A percentile compares a stretch with the other conserved stretches of the same genome.
These are phyloP conservation scores for Blattamonas nauphoetae DNA, from an alignment of 78 protist genomes.

Conservation along the genomic window DNA sequence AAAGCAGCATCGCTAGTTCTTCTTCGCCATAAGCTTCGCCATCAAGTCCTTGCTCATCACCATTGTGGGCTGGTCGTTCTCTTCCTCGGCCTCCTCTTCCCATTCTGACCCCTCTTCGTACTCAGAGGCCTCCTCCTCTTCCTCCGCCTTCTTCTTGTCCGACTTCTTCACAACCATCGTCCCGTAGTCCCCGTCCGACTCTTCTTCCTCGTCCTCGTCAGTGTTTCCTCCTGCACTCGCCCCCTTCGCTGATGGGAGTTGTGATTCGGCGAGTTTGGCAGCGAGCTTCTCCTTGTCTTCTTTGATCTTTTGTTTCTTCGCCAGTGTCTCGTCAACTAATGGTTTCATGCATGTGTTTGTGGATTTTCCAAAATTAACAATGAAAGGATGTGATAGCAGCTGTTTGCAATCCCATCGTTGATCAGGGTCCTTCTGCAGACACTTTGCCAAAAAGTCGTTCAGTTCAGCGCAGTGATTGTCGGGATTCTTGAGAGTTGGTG, in stretches of 20 bases:
- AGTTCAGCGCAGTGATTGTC: slow-evolving; percentile 44
- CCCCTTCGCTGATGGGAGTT: neutral
- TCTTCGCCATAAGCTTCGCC: too few species aligned
- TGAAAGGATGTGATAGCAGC: neutral
- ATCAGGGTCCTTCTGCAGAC: slow-evolving; percentile 58
- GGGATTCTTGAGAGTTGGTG: slow-evolving; percentile 50
- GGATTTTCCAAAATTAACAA: neutral
- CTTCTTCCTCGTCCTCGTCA: neutral
- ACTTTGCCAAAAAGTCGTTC: slow-evolving; percentile 38
- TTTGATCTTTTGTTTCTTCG: neutral
- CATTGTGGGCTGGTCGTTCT: neutral
- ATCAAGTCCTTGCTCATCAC: slow-evolving; percentile 18
- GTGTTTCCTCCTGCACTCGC: neutral
- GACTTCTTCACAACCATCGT: neutral
- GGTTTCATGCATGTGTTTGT: slow-evolving; percentile 48
- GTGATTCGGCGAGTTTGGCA: neutral
- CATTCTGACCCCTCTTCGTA: too few species aligned
- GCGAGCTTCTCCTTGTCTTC: neutral
- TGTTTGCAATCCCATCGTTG: neutral
- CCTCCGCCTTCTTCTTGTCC: neutral
- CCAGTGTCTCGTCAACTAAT: slow-evolving; percentile 38
- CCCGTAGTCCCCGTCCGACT: neutral
- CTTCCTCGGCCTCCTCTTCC: slow-evolving; percentile 12
- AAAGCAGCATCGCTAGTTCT: too few species aligned
- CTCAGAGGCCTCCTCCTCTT: slow-evolving; percentile 8